Evolutionary conservation across 108 stramenopile species (phyloP).

Genomic region (Nitzschia sp.): DNA sequence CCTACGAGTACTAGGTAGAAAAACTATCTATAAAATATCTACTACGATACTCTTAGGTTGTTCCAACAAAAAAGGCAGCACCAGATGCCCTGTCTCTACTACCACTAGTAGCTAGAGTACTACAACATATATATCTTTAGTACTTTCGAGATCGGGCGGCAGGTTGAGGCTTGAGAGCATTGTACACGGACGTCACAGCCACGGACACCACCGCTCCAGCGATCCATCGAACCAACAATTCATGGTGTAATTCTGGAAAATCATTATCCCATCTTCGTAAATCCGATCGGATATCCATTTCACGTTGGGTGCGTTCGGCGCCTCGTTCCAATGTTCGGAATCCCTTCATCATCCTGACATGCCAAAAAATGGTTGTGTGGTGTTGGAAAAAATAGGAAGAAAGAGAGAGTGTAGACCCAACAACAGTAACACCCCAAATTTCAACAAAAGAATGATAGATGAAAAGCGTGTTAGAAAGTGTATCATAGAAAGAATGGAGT

Average conservation of each 20-base stretch:
- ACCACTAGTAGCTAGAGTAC: too few relatives aligned
- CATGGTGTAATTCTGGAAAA: conserved; percentile 82
- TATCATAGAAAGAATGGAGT: too few relatives aligned
- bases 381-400: not conserved
- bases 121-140: too few relatives aligned
- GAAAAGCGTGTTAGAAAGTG: too few relatives aligned
- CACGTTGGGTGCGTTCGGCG: conserved; percentile 51
- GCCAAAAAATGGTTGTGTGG: not conserved
- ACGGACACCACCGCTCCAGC: conserved; percentile 66
- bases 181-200: conserved; percentile 50
- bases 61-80: too few relatives aligned
- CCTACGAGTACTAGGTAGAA: too few relatives aligned
- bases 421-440: too few relatives aligned
- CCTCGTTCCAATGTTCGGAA: conserved; percentile 43
- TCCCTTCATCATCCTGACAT: conserved; percentile 37
- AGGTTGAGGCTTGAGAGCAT: conserved; percentile 36
- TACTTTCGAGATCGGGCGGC: conserved; percentile 8
- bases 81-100: too few relatives aligned
- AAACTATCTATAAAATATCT: too few relatives aligned
- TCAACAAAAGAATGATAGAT: too few relatives aligned
- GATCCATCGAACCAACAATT: conserved; percentile 72
- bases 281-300: conserved; percentile 69
- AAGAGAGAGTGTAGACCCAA: not conserved
- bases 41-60: too few relatives aligned
- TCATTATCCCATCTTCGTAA: conserved; percentile 73